Percentiles rank a stretch among this genome's conserved stretches.
phyloP scores from a whole-genome alignment of 2,329 filamentous ascomycete species.

The Penicillium sp. region DNA sequence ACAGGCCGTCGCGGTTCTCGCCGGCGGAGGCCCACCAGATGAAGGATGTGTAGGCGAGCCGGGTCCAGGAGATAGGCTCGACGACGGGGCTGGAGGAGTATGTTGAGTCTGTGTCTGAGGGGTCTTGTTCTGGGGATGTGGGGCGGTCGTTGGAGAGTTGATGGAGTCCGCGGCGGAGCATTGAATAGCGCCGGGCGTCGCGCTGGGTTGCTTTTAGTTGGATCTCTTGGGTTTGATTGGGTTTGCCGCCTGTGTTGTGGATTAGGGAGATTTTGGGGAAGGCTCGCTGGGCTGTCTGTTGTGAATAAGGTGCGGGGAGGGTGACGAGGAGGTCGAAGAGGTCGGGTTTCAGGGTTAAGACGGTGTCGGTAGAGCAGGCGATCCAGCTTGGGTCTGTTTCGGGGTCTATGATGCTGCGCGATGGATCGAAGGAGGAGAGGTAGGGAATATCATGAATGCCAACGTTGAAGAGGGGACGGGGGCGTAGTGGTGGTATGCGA shows the following conservation, averaged over 20 bases:
- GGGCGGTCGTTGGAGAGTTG: slow-evolving; percentile 21
- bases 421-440: slow-evolving; percentile 55
- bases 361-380: slow-evolving; percentile 90
- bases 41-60: slow-evolving; percentile 54
- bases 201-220: slow-evolving; percentile 75
- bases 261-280: slow-evolving; percentile 68
- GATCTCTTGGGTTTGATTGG: slow-evolving; percentile 22
- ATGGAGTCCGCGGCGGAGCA: slow-evolving; percentile 56
- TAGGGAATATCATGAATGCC: slow-evolving; percentile 86
- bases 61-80: slow-evolving; percentile 52
- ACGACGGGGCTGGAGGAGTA: slow-evolving; percentile 41
- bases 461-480: slow-evolving; percentile 80
- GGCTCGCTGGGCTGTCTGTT: slow-evolving; percentile 50
- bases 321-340: slow-evolving; percentile 86
- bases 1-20: slow-evolving; percentile 48
- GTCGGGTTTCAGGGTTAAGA: slow-evolving; percentile 73
- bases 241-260: slow-evolving; percentile 49
- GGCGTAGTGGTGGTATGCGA: slow-evolving; percentile 53
- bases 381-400: slow-evolving; percentile 61
- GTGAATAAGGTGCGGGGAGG: slow-evolving; percentile 57
- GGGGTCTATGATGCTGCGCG: slow-evolving; percentile 31
- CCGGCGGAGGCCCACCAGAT: slow-evolving; percentile 62
- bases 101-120: slow-evolving; percentile 35
- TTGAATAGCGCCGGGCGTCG: slow-evolving; percentile 70
- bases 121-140: slow-evolving; percentile 21